Evolutionary conservation across 306 rosid genomes (phyloP).

Genomic region (Cucurbita argyrosperma): DNA sequence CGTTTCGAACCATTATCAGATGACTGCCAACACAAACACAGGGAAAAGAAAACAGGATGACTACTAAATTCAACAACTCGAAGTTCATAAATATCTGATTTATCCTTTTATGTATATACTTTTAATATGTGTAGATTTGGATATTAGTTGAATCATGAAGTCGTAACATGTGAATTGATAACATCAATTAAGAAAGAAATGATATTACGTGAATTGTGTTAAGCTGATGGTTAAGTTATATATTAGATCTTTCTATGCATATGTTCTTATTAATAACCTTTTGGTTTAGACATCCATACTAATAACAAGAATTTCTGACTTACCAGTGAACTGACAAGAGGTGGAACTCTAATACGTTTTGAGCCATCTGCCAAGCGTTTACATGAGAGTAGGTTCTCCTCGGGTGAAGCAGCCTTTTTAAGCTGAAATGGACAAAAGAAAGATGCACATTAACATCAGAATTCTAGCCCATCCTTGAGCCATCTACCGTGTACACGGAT

Average conservation of each 20-base stretch:
- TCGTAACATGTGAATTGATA: neutral
- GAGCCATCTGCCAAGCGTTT: conserved; percentile 90
- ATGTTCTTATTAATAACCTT: neutral
- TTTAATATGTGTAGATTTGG: neutral
- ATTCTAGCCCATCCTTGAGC: neutral
- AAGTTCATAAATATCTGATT: neutral
- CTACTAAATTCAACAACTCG: neutral
- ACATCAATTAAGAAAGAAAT: neutral
- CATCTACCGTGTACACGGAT: neutral
- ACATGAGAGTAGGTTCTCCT: conserved; percentile 45
- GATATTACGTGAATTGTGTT: neutral
- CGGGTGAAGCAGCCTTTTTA: conserved; percentile 12
- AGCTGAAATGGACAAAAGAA: conserved; percentile 33
- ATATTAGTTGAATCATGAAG: neutral
- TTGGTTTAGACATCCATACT: neutral
- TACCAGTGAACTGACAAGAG: conserved; percentile 48
- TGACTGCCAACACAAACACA: conserved; percentile 25
- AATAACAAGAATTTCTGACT: neutral
- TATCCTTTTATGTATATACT: neutral
- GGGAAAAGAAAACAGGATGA: neutral
- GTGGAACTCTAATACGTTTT: conserved; percentile 69
- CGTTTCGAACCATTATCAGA: conserved; percentile 42
- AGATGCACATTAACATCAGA: neutral
- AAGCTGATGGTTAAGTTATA: neutral
- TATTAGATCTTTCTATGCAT: neutral